These are phyloP conservation scores for Lactarius sp. DNA, from an alignment of 768 basidiomycete genomes.

Conservation along the genomic window DNA sequence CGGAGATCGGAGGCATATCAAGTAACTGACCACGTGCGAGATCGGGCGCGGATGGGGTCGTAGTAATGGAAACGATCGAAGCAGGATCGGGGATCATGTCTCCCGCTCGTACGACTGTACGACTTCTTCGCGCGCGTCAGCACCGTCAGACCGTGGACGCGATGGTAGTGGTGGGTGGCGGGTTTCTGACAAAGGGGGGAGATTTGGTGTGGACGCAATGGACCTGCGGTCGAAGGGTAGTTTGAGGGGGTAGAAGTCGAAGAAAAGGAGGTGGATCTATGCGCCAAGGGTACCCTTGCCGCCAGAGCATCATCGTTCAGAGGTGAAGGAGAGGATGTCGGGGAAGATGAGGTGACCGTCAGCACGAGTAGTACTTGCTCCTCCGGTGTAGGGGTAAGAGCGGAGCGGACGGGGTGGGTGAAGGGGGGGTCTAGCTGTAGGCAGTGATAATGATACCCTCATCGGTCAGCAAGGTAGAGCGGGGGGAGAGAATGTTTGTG, in stretches of 20 bases:
- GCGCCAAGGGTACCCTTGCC: too few relatives aligned
- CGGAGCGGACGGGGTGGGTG: neutral
- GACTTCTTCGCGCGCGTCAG: neutral
- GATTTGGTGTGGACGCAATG: neutral
- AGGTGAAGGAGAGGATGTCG: neutral
- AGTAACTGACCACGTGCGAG: constrained; percentile 18
- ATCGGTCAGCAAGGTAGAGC: neutral
- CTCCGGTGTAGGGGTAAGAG: neutral
- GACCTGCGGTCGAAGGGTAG: neutral
- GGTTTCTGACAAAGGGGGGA: neutral
- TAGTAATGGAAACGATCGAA: neutral
- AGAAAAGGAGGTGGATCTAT: neutral
- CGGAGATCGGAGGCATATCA: constrained; percentile 1
- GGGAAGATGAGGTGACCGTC: neutral
- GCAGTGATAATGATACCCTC: neutral
- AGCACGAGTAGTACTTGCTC: neutral
- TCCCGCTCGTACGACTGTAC: neutral
- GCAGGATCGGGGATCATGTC: constrained; percentile 7
- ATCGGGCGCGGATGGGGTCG: neutral
- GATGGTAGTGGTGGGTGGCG: neutral
- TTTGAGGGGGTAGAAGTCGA: neutral
- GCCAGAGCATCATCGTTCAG: neutral
- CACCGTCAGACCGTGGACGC: too few relatives aligned
- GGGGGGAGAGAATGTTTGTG: neutral
- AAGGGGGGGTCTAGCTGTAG: neutral